Percentiles rank a stretch among this genome's conserved stretches.
Evolutionary conservation across 176 grass and related monocot genomes (phyloP).

Genomic region (Zoysia pacifica): DNA sequence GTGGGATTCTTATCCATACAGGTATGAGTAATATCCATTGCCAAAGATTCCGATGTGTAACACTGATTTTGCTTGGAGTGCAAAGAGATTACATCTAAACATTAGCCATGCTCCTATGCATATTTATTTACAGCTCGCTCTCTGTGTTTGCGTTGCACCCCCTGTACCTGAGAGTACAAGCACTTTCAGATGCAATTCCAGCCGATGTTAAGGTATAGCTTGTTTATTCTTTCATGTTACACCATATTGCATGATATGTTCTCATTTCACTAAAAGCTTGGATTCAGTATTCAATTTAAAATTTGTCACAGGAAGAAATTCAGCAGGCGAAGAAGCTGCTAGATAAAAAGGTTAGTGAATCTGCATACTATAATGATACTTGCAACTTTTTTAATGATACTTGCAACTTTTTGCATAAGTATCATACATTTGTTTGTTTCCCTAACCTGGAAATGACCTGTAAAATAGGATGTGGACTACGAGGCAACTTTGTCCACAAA

Average conservation of each 20-base stretch:
- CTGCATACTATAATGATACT: constrained; percentile 12
- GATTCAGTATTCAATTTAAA: constrained; percentile 13
- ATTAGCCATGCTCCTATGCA: constrained; percentile 18
- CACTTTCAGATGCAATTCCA: constrained; percentile 80
- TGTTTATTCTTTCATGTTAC: constrained; percentile 25
- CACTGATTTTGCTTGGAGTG: constrained; percentile 12
- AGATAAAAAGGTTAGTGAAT: constrained; percentile 72
- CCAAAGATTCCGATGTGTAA: not conserved
- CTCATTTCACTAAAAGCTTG: constrained; percentile 21
- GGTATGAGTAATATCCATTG: constrained; percentile 47
- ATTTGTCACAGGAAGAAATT: constrained; percentile 69
- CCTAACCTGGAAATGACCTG: constrained; percentile 12
- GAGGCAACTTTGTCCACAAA: constrained; percentile 78
- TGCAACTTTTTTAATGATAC: not conserved
- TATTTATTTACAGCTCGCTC: constrained; percentile 72
- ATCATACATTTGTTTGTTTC: constrained; percentile 15
- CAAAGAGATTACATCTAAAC: constrained; percentile 12
- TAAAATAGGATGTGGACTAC: constrained; percentile 83
- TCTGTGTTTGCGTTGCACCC: constrained; percentile 95
- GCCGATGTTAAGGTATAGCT: constrained; percentile 68
- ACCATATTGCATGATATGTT: constrained; percentile 16
- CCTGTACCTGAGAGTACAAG: constrained; percentile 89
- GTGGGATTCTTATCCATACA: constrained; percentile 99
- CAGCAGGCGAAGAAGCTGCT: constrained; percentile 56
- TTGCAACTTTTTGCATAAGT: constrained; percentile 10